Evolutionary conservation across 1,284 basidiomycete species (phyloP), one percentile per base, ranked within the genome.

Genomic region (Cutaneotrichosporon sp.): DNA sequence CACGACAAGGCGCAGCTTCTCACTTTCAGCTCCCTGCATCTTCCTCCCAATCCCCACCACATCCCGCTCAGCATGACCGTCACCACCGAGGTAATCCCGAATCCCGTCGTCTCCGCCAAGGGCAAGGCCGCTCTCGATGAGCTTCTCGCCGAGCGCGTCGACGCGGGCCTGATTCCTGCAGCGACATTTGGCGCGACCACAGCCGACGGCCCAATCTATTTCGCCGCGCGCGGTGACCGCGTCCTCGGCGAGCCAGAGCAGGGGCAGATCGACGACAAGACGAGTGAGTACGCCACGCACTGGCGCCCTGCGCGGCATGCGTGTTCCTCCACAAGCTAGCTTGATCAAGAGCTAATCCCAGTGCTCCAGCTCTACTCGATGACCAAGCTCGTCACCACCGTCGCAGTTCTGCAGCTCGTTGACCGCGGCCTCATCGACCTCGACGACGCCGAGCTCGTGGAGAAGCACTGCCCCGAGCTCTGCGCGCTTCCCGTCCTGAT

Each of bases 301-400:
- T 25, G 22, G 9, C 3, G 10, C 24, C 20, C 45, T 24, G 16
- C 20, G n/a, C n/a, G n/a, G n/a, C n/a, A n/a, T n/a, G n/a, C n/a
- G n/a, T n/a, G n/a, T n/a, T n/a, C n/a, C n/a, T n/a, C n/a, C n/a
- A n/a, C n/a, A n/a, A n/a, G n/a, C n/a, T n/a, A n/a, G 29, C 16
- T 51, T 9, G 14, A 13, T 18, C 18, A 20, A 42, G 1, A 42
- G 22, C 59, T 58, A 1, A 56, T 42, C n/a, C 16, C 67, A 68
- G 64, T 50, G 38, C 55, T 65, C 24, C 70, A 69, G 69, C 64
- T 75, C 7, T 69, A 65, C 50, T 71, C 69, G 46, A 69, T 65
- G 62, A 78, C 76, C 55, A 79, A 78, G 68, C 65, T 75, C 55
- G 65, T 77, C 60, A 77, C 75, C 4, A 67, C 69, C 45, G 69